Conservation (phyloP, 2,329 filamentous ascomycete genomes). For the Clonostachys chloroleuca region DNA sequence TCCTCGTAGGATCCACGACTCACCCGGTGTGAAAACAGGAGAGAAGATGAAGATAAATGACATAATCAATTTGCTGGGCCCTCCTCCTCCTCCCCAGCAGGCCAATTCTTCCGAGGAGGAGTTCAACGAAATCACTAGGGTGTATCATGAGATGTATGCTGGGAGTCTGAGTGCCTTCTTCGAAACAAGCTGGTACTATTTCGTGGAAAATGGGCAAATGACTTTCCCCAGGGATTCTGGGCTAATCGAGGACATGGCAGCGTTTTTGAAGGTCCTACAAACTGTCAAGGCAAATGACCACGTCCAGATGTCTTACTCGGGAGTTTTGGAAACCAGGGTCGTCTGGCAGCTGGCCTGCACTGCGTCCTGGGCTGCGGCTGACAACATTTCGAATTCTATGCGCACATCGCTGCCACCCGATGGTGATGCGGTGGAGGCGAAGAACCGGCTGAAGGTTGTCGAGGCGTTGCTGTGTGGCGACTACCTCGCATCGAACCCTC, state of each 20-base stretch:
- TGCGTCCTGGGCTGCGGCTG: slow-evolving; percentile 29
- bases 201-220: slow-evolving; percentile 35
- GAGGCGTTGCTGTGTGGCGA: slow-evolving; percentile 74
- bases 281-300: slow-evolving; percentile 44
- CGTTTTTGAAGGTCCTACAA: slow-evolving; percentile 54
- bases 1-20: not conserved
- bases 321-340: slow-evolving; percentile 50
- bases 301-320: slow-evolving; percentile 46
- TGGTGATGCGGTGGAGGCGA: slow-evolving; percentile 59
- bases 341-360: slow-evolving; percentile 57
- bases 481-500: slow-evolving; percentile 53
- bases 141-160: slow-evolving; percentile 75
- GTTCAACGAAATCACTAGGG: slow-evolving; percentile 62
- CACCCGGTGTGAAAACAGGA: no score
- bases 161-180: slow-evolving; percentile 70
- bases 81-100: slow-evolving; percentile 49
- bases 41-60: slow-evolving; percentile 67
- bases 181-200: slow-evolving; percentile 79
- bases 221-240: slow-evolving; percentile 46
- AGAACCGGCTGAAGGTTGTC: slow-evolving; percentile 69
- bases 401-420: slow-evolving; percentile 36
- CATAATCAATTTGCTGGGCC: slow-evolving; percentile 60
- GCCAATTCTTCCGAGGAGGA: slow-evolving; percentile 45
- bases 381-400: slow-evolving; percentile 24
- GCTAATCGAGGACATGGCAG: slow-evolving; percentile 62